These are phyloP conservation scores for Coemansia sp. DNA, from an alignment of 192 early-diverging fungal genomes.

Conservation along the genomic window DNA sequence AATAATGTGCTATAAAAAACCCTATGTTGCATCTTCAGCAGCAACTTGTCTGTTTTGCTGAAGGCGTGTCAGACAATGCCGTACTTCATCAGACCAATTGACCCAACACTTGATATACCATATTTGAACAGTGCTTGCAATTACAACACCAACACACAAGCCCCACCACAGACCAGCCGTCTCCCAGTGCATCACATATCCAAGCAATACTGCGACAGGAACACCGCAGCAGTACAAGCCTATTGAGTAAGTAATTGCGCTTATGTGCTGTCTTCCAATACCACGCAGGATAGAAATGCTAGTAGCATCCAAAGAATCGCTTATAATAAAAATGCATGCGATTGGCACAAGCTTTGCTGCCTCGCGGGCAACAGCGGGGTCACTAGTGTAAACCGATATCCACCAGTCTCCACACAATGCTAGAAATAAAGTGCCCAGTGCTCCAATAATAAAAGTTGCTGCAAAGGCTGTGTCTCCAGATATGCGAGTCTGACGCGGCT, in stretches of 20 bases:
- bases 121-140: conserved; percentile 13
- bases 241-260: conserved; percentile 48
- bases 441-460: conserved; percentile 55
- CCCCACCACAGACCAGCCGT: conserved; percentile 33
- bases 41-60: conserved; percentile 1
- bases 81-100: conserved; percentile 33
- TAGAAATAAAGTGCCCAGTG: conserved; percentile 1
- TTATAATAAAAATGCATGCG: conserved; percentile 61
- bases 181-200: conserved; percentile 20
- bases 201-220: conserved; percentile 46
- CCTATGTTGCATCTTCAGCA: no score
- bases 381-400: conserved; percentile 57
- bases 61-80: conserved; percentile 11
- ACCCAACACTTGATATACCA: conserved; percentile 15
- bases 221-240: conserved; percentile 49
- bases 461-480: conserved; percentile 51
- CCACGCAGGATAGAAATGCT: no score
- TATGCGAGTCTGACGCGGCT: conserved; percentile 59
- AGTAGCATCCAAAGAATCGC: conserved; percentile 55
- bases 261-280: conserved; percentile 44
- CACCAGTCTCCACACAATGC: conserved; percentile 19
- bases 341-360: conserved; percentile 71
- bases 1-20: no score
- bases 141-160: conserved; percentile 13
- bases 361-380: conserved; percentile 63